Conservation (phyloP, 441 rosid species). For the Adansonia gregorii region DNA sequence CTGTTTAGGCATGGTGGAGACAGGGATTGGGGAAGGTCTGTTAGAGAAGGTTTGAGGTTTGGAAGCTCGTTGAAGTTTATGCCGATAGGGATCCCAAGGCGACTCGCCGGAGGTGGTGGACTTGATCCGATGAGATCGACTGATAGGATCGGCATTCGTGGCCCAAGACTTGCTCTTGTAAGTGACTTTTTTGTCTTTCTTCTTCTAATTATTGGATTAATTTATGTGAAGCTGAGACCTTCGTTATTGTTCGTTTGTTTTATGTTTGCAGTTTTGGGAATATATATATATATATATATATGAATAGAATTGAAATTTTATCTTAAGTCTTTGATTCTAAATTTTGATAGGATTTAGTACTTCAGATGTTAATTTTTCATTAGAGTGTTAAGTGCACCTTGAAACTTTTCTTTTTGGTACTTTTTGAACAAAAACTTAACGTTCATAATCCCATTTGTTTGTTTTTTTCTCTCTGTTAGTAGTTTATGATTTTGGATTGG, state of each 20-base stretch:
- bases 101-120: slow-evolving; percentile 47
- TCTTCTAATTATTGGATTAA: background rate
- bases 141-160: slow-evolving; percentile 73
- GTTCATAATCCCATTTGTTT: background rate
- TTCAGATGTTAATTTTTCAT: background rate
- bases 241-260: no score
- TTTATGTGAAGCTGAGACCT: background rate
- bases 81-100: slow-evolving; percentile 43
- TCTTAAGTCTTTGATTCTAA: background rate
- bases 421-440: background rate
- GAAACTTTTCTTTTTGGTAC: background rate
- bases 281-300: no score
- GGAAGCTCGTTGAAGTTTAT: slow-evolving; percentile 72
- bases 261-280: no score
- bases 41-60: slow-evolving; percentile 51
- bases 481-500: background rate
- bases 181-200: slow-evolving; percentile 38
- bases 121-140: slow-evolving; percentile 55
- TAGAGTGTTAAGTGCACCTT: slow-evolving; percentile 4
- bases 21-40: slow-evolving; percentile 34
- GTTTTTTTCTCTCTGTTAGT: background rate
- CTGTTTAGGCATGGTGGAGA: slow-evolving; percentile 64
- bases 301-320: background rate
- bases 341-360: background rate
- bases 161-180: slow-evolving; percentile 86